Conservation (phyloP, 371 early-diverging fungal species). For the Mucor mucedo region DNA sequence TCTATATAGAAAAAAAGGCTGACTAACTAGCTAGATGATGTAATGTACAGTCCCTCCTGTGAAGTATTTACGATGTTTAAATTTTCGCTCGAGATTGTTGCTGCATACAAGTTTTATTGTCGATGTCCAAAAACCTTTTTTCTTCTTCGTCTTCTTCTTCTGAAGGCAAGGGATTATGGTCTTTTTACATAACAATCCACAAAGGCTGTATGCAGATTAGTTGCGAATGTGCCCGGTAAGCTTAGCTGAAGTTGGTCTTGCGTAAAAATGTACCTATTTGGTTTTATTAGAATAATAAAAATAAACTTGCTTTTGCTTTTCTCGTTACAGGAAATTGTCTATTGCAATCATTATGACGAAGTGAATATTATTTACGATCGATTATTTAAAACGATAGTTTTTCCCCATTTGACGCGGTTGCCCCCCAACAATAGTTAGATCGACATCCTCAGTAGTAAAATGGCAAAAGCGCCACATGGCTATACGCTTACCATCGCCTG, state of each 20-base stretch:
- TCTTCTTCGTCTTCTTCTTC: background rate
- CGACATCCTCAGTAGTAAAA: too few species aligned
- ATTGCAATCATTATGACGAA: too few species aligned
- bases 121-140: too few species aligned
- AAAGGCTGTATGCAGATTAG: background rate
- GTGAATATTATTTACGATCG: too few species aligned
- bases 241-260: background rate
- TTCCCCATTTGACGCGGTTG: too few species aligned
- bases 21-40: background rate
- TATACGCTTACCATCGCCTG: too few species aligned
- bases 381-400: too few species aligned
- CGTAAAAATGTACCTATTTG: background rate
- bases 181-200: background rate
- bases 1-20: background rate
- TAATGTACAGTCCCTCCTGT: background rate
- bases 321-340: too few species aligned
- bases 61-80: background rate
- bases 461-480: too few species aligned
- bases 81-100: background rate
- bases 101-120: background rate
- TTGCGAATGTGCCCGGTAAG: background rate
- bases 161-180: background rate
- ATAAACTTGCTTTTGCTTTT: too few species aligned
- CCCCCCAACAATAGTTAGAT: too few species aligned
- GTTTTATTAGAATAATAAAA: too few species aligned